Base-by-base conservation (phyloP, 192 early-diverging fungal species). In the Coemansia reversa region DNA sequence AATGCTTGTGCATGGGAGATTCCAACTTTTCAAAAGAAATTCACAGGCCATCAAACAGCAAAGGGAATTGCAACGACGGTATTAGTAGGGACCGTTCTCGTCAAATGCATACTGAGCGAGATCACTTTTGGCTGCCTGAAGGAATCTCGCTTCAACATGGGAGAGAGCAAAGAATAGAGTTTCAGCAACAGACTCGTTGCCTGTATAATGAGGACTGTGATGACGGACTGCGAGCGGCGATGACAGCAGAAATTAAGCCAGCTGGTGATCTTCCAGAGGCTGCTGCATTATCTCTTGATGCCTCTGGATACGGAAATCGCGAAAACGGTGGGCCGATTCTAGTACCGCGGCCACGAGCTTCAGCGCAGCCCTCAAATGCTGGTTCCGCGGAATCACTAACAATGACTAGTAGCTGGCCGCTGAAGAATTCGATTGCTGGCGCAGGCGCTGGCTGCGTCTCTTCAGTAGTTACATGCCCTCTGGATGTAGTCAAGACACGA, bases 401-500 rank as follows among this genome's bases (percentile, higher is more conserved):
- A 8, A 19, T 30, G 16, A 18, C 16, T 45, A 33, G 51, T 32
- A 35, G 47, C 67, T 62, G 65, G 61, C 54, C 72, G 66, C 49
- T 91, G 33, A 91, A 89, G 63, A 88, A 90, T 69, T 87, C 90
- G 7, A 72, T 93, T 59, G 89, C 93, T 25, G 93, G 93, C 49
- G 93, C 92, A 6, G 88, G 85, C 28, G 90, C 91, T 23, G 93
- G 92, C 57, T 81, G 86, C 67, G 91, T 93, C 25, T 87, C 92
- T 14, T 89, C 92, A 6, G 81, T 92, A 19, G 86, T 93, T 19
- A 93, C 91, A 9, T 93, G 92, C 74, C 96, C 96, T 5, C 75
- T 98, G 25, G 96, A 98, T 74, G 92, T 98, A 22, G 90, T 95
- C 50, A 98, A 98, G 65, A 91, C 94, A 23, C 83, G 96, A 35